Base-by-base conservation (phyloP, 805 yeast species). In the Candida nemodendra region DNA sequence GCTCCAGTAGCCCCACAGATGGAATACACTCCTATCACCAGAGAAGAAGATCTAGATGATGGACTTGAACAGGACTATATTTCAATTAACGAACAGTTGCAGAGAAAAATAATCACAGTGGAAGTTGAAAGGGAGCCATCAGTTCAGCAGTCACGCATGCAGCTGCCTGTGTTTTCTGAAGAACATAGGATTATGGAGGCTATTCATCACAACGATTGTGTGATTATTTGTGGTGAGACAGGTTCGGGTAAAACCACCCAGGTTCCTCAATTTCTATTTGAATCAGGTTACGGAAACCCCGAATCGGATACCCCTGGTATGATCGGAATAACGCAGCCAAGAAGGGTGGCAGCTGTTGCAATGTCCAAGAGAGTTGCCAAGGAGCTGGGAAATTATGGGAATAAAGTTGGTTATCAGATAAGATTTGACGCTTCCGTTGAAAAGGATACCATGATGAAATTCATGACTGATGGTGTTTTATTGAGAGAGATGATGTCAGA, bases 181-280 rank as follows among this genome's bases (percentile, higher is more conserved):
- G 99, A 93, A 55, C 95, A 87, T 58, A 70, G 79, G 38, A 85
- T 93, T 34, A 88, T 93, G 97, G 99, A 93, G 59, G 95, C 96
- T 1, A 76, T 93, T 34, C 86, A 85, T 57, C 95, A 91, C 54
- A 85, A 91, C 55, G 96, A 90, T 53, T 84, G 91, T 43, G 79
- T 90, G 0, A 82, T 93, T 11, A 72, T 93, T 18, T 91, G 97
- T 66, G 99, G 99, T 71, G 98, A 90, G 53, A 93, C 99, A 1
- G 99, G 99, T 52, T 89, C 97, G 2, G 99, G 99, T 64, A 93
- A 93, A 61, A 93, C 99, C 1, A 93, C 99, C 0, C 99, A 93
- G 64, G 90, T 93, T 4, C 99, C 99, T 0, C 99, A 93, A 59
- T 93, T 93, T 54, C 64, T 93, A 30, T 88, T 80, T 56, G 99